phyloP scores from a whole-genome alignment of 768 basidiomycete genomes.

The Calvatia gigantea region DNA sequence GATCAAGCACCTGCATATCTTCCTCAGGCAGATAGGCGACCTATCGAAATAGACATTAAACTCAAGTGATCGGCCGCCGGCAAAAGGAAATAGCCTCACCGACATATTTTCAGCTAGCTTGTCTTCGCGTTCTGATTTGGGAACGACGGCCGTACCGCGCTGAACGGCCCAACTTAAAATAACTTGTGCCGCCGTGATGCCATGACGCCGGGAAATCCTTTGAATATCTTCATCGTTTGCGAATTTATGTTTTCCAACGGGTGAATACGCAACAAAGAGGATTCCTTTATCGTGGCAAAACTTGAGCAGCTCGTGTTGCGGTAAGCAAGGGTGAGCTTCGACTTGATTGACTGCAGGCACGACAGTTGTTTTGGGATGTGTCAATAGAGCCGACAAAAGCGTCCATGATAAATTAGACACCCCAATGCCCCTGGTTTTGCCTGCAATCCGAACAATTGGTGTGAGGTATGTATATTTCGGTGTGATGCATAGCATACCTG shows the following conservation, averaged over 20 bases:
- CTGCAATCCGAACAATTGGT: neutral
- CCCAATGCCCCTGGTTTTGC: slow-evolving; percentile 7
- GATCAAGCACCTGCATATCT: slow-evolving; percentile 35
- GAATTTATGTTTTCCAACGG: slow-evolving; percentile 30
- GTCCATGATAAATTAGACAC: slow-evolving; percentile 10
- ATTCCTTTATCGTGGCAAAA: slow-evolving; percentile 43
- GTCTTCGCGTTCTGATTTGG: slow-evolving; percentile 42
- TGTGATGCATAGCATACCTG: neutral
- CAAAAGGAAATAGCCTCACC: slow-evolving; percentile 16
- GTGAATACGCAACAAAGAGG: slow-evolving; percentile 43
- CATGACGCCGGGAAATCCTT: neutral
- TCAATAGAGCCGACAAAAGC: slow-evolving; percentile 1
- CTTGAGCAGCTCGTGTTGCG: slow-evolving; percentile 36
- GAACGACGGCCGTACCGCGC: slow-evolving; percentile 49
- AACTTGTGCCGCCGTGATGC: slow-evolving; percentile 35
- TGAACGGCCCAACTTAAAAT: slow-evolving; percentile 57
- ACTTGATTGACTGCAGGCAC: slow-evolving; percentile 29
- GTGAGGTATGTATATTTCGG: neutral
- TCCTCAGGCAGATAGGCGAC: slow-evolving; percentile 28
- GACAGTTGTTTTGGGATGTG: slow-evolving; percentile 5
- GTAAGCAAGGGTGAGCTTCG: slow-evolving; percentile 44
- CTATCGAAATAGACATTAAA: slow-evolving; percentile 21
- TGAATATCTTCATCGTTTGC: slow-evolving; percentile 5
- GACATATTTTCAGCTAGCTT: slow-evolving; percentile 42
- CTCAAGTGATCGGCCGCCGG: neutral